Evolutionary conservation across 768 basidiomycete species (phyloP), one percentile per base, ranked within the genome.

Genomic region (Suillus spraguei): DNA sequence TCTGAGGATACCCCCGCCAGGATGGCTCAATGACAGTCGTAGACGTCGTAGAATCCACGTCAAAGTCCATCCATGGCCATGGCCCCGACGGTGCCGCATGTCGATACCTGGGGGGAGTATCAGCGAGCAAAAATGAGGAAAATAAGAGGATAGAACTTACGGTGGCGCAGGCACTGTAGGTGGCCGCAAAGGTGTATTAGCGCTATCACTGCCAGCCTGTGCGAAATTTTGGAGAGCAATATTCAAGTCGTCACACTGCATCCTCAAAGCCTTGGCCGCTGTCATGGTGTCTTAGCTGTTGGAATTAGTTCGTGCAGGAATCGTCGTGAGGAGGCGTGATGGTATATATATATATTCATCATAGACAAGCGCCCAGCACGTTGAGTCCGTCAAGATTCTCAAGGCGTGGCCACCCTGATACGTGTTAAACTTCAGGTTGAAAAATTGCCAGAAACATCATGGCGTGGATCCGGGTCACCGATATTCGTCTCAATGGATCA

Each of bases 21-120:
- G 38, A 28, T 41, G 17, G 3, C 28, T 58, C 56, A 13, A 58
- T 28, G 3, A 1, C 24, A 41, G 36, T 58, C 5, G 24, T 28
- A 20, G 22, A 39, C 11, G 24, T 2, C 1, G 55, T 16, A 22
- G 24, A 28, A 28, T 38, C 61, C 17, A 28, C 35, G 24, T 64
- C 38, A 5, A 70, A 60, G 35, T 69, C 68, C 64, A 65, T 67
- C 77, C 77, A 78, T 17, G 76, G 76, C 76, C 77, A 78, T 11
- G 74, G 77, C 10, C 72, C 75, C 22, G 69, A 69, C 11, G 70
- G 69, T n/a, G 67, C 65, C 11, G 68, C 68, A 41, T 70, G 68
- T 20, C 69, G 59, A 61, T 69, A 69, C 6, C 68, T 67, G 28
- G 16, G 28, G 16, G 24, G 14, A 20, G 6, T 3, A 41, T 32